phyloP scores from a whole-genome alignment of 1,139 yeast genomes.

The Magnusiomyces paraingens region DNA sequence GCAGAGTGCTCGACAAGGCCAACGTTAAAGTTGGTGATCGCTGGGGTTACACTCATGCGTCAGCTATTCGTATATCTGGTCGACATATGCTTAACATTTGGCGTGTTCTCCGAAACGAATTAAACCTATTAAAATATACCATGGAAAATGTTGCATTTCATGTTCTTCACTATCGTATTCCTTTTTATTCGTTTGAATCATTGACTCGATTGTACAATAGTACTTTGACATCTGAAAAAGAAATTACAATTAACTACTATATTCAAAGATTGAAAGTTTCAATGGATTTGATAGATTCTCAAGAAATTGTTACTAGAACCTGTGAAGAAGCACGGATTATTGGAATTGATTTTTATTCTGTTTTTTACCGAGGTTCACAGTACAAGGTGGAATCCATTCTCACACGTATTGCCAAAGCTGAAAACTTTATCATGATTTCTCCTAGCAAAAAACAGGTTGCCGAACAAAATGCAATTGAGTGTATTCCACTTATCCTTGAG shows the following conservation, averaged over 20 bases:
- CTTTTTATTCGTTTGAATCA: slow-evolving; percentile 48
- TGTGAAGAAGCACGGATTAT: slow-evolving; percentile 79
- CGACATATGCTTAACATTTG: slow-evolving; percentile 80
- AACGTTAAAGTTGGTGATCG: slow-evolving; percentile 52
- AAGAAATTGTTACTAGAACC: slow-evolving; percentile 63
- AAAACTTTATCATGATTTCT: slow-evolving; percentile 64
- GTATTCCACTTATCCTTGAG: slow-evolving; percentile 87
- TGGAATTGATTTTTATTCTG: slow-evolving; percentile 87
- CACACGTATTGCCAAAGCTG: slow-evolving; percentile 65
- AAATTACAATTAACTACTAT: slow-evolving; percentile 48
- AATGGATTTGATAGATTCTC: slow-evolving; percentile 48
- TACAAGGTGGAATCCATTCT: slow-evolving; percentile 85
- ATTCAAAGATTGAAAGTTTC: slow-evolving; percentile 43
- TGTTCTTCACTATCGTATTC: slow-evolving; percentile 58
- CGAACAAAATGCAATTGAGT: slow-evolving; percentile 78
- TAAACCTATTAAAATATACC: slow-evolving; percentile 60
- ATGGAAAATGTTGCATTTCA: slow-evolving; percentile 72
- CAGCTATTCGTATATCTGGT: slow-evolving; percentile 64
- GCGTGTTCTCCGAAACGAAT: slow-evolving; percentile 62
- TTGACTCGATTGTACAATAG: slow-evolving; percentile 47
- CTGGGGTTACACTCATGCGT: slow-evolving; percentile 80
- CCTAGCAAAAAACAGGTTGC: slow-evolving; percentile 81
- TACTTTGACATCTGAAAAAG: slow-evolving; percentile 23
- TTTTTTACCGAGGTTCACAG: slow-evolving; percentile 86
- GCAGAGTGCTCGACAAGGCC: slow-evolving; percentile 33